Base-by-base conservation (phyloP, 2,329 filamentous ascomycete species). In the Ascochyta lentis region DNA sequence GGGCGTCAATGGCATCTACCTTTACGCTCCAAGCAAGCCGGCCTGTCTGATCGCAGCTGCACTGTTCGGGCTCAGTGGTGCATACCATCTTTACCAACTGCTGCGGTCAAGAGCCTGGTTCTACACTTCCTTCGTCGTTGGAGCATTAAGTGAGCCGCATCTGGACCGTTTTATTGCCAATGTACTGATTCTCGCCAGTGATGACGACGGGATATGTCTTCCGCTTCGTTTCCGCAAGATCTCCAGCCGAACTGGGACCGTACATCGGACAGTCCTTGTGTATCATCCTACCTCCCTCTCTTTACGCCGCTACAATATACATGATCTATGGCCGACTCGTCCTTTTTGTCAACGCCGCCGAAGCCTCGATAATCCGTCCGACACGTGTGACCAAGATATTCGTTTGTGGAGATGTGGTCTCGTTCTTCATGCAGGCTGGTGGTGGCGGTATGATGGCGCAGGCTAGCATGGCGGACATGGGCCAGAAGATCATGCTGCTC, bases 301-400 rank as follows among this genome's bases (percentile, higher is more conserved):
- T 80, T 38, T 78, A 79, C 59, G 78, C 78, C 15, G 78, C 78
- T 0, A 75, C 76, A 4, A 70, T 80, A 27, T 79, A 80, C 68
- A 79, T 79, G 77, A 76, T 72, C 1, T 73, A 76, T 16, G 70
- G 76, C 12, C 73, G 77, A 31, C 62, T 79, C 26, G 71, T 79
- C 10, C 8, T 64, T 23, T 72, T 73, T 43, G 66, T 79, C 6
- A 70, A 79, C 26, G 79, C 75, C 2, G 66, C 75, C 24, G 53
- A 73, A 1, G 72, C 76, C 56, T 78, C 80, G 0, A 49, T 81
- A 15, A 76, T 83, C 47, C 60, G 64, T 3, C 68, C 74, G 2
- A 74, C 60, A 8, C 77, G 78, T 71, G 68, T 86, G 3, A 85
- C 83, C 5, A 81, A 78, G 41, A 73, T 81, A n/a, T 86, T 86